Evolutionary conservation across 1,284 basidiomycete genomes (phyloP).

Genomic region (Cutaneotrichosporon sp.): DNA sequence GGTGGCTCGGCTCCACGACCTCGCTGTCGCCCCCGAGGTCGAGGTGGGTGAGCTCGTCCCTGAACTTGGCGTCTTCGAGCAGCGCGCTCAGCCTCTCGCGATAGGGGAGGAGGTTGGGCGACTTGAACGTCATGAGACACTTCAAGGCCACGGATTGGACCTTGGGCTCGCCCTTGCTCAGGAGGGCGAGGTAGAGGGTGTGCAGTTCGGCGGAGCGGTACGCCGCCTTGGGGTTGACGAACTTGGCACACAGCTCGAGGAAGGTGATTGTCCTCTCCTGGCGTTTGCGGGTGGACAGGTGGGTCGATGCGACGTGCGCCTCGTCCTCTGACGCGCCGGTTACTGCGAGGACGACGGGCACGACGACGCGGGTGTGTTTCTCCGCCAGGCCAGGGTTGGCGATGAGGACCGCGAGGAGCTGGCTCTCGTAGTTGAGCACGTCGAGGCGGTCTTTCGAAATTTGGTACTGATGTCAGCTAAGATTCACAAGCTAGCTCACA

Average conservation of each 20-base stretch:
- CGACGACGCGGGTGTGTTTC: conserved; percentile 73
- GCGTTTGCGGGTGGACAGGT: conserved; percentile 43
- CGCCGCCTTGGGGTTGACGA: conserved; percentile 84
- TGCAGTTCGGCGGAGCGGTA: conserved; percentile 65
- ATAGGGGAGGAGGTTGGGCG: conserved; percentile 61
- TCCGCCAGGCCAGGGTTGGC: conserved; percentile 68
- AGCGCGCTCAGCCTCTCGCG: conserved; percentile 65
- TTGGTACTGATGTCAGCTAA: conserved; percentile 54
- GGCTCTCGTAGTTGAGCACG: conserved; percentile 66
- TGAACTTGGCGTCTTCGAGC: conserved; percentile 80
- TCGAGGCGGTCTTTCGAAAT: conserved; percentile 66
- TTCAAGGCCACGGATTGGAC: conserved; percentile 73
- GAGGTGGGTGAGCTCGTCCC: conserved; percentile 77
- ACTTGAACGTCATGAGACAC: conserved; percentile 81
- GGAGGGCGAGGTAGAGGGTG: conserved; percentile 64
- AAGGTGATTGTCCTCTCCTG: conserved; percentile 60
- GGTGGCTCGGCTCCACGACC: conserved; percentile 59
- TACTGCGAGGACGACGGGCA: conserved; percentile 66
- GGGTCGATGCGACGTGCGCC: conserved; percentile 13
- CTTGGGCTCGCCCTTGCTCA: conserved; percentile 77
- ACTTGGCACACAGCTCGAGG: conserved; percentile 82
- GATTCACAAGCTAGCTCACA: conserved; percentile 21
- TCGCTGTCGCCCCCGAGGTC: conserved; percentile 55
- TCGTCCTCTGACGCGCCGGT: conserved; percentile 17
- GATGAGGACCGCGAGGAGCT: conserved; percentile 66